Evolutionary conservation across 371 early-diverging fungal genomes (phyloP), one percentile per base, ranked within the genome.

Genomic region (Mortierella sp.): DNA sequence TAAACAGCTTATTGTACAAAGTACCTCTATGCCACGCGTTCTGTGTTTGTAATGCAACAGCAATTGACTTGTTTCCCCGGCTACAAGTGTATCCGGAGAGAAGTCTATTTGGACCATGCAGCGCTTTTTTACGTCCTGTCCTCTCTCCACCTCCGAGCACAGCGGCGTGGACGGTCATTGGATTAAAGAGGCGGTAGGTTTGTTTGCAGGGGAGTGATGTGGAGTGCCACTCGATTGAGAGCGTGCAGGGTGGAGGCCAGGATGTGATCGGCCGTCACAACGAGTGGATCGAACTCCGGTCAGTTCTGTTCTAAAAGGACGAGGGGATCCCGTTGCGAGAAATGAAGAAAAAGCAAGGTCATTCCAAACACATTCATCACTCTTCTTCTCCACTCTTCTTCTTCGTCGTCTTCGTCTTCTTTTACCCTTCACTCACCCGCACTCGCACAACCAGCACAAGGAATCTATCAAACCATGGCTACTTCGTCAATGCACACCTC

Each of bases 401-500:
- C 31, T 44, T 54, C 46, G 43, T 46, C n/a, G 44, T 28, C 31
- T 43, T 72, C 51, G 4, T 11, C 57, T 31, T 11, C 51, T 37
- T 43, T 50, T 28, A 37, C 26, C 26, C 19, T 34, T 34, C 61
- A 34, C 28, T 34, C 34, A n/a, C n/a, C n/a, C n/a, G n/a, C n/a
- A n/a, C n/a, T n/a, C n/a, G n/a, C n/a, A n/a, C n/a, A 50, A n/a
- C 54, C n/a, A 54, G 24, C 54, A 61, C 19, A 64, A 3, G 31
- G 2, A 53, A 34, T 14, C 26, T 54, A 31, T 31, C 8, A 16
- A 34, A 61, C 14, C 46, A 74, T 46, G 13, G 31, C 64, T 59
- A 34, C 64, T 59, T 78, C 78, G 46, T 78, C 78, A 28, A 78
- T 78, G 78, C 78, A 72, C 69, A 59, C 69, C 26, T 72, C 78